phyloP scores from a whole-genome alignment of 306 rosid genomes.

The Medicago truncatula region MtrunA17r5.0-ANR NC_053045.1:60167501-60168000 shows the following conservation, averaged over 20 bases:
- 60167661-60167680: slow-evolving; percentile 19
- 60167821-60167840: neutral
- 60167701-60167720: neutral
- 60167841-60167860: slow-evolving; percentile 16
- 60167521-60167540: neutral
- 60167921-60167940: slow-evolving; percentile 91
- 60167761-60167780: slow-evolving; percentile 17
- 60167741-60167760: slow-evolving; percentile 24
- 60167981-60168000: slow-evolving; percentile 90
- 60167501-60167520: slow-evolving; percentile 13
- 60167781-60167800: slow-evolving; percentile 28
- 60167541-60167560: slow-evolving; percentile 17
- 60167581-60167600: slow-evolving; percentile 21
- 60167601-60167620: slow-evolving; percentile 14
- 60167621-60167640: slow-evolving; percentile 1
- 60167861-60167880: slow-evolving; percentile 9
- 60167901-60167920: slow-evolving; percentile 32
- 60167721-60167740: slow-evolving; percentile 5
- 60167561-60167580: neutral
- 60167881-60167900: slow-evolving; percentile 31
- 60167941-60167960: slow-evolving; percentile 84
- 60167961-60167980: slow-evolving; percentile 85
- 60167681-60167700: slow-evolving; percentile 22
- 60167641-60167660: slow-evolving; percentile 11
- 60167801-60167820: slow-evolving; percentile 11